A percentile compares a stretch with the other conserved stretches of the same genome.
Evolutionary conservation across 192 early-diverging fungal species (phyloP).

Genomic region (Backusella luteola): DNA sequence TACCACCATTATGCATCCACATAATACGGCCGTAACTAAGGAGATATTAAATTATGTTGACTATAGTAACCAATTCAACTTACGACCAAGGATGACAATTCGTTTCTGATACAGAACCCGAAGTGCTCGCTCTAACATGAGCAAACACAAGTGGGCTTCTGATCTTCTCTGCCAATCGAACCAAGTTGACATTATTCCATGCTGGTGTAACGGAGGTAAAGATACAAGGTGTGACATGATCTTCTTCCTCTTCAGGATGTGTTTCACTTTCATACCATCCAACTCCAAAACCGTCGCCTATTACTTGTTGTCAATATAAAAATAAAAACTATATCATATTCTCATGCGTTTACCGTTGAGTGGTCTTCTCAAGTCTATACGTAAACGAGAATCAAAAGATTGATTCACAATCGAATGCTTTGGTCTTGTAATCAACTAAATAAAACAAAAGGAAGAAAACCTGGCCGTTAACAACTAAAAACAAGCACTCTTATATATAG

Average conservation of each 20-base stretch:
- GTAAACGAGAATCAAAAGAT: constrained; percentile 72
- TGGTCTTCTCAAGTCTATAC: constrained; percentile 58
- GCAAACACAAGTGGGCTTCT: constrained; percentile 74
- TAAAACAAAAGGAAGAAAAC: neutral
- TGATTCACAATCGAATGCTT: constrained; percentile 82
- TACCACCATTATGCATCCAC: constrained; percentile 83
- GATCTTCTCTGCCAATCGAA: constrained; percentile 75
- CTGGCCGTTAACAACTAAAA: neutral
- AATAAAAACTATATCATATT: neutral
- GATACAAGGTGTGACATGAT: constrained; percentile 60
- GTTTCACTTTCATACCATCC: constrained; percentile 70
- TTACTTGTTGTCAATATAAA: neutral
- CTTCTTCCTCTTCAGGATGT: constrained; percentile 43
- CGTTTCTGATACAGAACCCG: constrained; percentile 70
- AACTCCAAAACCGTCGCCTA: constrained; percentile 79
- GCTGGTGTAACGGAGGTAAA: constrained; percentile 81
- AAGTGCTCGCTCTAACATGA: constrained; percentile 76
- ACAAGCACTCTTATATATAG: neutral
- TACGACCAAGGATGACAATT: constrained; percentile 73
- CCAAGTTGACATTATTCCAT: constrained; percentile 78
- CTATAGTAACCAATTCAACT: constrained; percentile 1
- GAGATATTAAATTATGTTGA: neutral
- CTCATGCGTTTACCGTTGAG: constrained; percentile 56
- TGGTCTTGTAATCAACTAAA: constrained; percentile 67
- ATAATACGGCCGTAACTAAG: constrained; percentile 62